Evolutionary conservation across 2,329 filamentous ascomycete species (phyloP).

Genomic region (Ascochyta fabae): DNA sequence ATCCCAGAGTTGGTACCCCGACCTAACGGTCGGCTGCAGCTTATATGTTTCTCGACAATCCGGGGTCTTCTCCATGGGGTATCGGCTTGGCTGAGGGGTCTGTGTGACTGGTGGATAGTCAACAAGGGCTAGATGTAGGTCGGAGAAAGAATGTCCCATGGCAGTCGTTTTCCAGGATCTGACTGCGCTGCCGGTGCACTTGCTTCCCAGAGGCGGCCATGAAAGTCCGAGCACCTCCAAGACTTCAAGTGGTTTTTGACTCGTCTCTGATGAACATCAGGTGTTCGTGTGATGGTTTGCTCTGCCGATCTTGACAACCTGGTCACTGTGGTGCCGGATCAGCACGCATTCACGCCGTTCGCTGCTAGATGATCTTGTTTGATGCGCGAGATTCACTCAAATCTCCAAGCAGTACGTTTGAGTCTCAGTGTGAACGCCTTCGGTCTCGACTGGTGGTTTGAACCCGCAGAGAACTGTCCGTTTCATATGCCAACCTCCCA

Average conservation of each 20-base stretch:
- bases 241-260: too few relatives aligned
- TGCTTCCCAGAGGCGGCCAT: neutral
- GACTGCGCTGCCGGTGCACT: neutral
- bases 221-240: neutral
- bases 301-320: neutral
- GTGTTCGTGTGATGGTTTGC: neutral
- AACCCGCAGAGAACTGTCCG: too few relatives aligned
- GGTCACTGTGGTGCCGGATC: neutral
- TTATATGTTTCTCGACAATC: conserved; percentile 1
- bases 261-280: neutral
- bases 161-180: too few relatives aligned
- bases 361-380: too few relatives aligned
- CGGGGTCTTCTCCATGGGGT: conserved; percentile 9
- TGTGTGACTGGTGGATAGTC: neutral
- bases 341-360: neutral
- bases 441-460: too few relatives aligned
- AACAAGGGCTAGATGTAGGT: neutral
- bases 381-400: too few relatives aligned
- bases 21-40: neutral
- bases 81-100: neutral
- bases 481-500: too few relatives aligned
- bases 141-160: conserved; percentile 3
- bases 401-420: too few relatives aligned
- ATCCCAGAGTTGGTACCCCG: neutral
- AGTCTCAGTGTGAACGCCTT: too few relatives aligned